Evolutionary conservation across 768 basidiomycete genomes (phyloP).

Genomic region (Trametes cingulata): DNA sequence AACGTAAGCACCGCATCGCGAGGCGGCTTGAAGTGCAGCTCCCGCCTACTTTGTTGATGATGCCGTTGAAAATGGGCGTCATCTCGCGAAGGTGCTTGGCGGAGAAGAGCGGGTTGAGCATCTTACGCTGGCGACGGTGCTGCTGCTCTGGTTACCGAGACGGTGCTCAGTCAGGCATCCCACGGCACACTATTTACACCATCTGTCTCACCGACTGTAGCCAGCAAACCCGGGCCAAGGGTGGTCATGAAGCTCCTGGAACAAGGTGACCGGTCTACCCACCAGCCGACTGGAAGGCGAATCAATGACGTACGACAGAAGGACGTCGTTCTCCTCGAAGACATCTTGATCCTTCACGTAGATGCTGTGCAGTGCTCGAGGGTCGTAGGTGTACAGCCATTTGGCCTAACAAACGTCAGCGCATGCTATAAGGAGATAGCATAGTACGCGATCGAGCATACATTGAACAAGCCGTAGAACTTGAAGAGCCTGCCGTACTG

Average conservation of each 20-base stretch:
- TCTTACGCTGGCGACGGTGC: constrained; percentile 22
- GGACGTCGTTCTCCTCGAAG: constrained; percentile 9
- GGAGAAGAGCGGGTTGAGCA: constrained; percentile 28
- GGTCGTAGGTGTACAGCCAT: constrained; percentile 19
- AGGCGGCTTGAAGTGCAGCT: too few relatives aligned
- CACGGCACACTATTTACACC: not conserved
- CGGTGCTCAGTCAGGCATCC: not conserved
- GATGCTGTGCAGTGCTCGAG: constrained; percentile 20
- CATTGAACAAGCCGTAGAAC: not conserved
- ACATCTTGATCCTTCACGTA: constrained; percentile 24
- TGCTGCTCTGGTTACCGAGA: constrained; percentile 9
- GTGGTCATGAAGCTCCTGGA: not conserved
- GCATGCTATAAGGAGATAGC: too few relatives aligned
- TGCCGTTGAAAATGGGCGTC: constrained; percentile 25
- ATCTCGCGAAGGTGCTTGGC: constrained; percentile 25
- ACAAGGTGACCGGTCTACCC: too few relatives aligned
- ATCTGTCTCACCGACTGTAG: constrained; percentile 11
- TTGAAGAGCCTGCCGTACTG: not conserved
- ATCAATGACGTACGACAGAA: not conserved
- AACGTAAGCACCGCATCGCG: not conserved
- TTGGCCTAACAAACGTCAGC: not conserved
- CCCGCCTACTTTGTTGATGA: constrained; percentile 14
- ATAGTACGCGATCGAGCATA: not conserved
- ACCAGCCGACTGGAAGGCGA: too few relatives aligned
- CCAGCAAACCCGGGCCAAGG: constrained; percentile 21